Evolutionary conservation across 805 yeast species (phyloP).

Genomic region (Yarrowia osloensis): DNA sequence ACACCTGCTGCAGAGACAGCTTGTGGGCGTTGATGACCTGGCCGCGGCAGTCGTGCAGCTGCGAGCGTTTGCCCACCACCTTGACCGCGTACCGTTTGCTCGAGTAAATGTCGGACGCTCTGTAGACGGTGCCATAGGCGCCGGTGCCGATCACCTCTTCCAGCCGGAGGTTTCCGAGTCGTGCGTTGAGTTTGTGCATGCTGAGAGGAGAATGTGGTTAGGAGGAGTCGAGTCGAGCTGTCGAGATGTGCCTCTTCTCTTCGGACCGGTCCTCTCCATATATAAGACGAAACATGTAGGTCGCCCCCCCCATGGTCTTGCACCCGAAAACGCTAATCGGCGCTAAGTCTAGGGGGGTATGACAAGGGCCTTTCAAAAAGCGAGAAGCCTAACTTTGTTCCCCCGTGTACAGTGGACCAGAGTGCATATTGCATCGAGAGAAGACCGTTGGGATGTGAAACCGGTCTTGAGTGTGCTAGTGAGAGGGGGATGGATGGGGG

Average conservation of each 20-base stretch:
- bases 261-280: background rate
- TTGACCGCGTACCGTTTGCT: constrained; percentile 64
- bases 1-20: constrained; percentile 41
- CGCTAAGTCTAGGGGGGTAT: constrained; percentile 16
- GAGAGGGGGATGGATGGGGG: too few relatives aligned
- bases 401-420: background rate
- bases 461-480: too few relatives aligned
- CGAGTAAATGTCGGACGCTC: constrained; percentile 57
- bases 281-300: background rate
- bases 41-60: constrained; percentile 33
- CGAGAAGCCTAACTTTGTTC: background rate
- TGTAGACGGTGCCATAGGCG: constrained; percentile 79
- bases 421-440: background rate
- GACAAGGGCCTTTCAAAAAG: background rate
- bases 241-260: too few relatives aligned
- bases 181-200: constrained; percentile 27
- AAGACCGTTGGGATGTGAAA: constrained; percentile 5
- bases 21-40: constrained; percentile 21
- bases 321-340: background rate
- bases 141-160: constrained; percentile 67
- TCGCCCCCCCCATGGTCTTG: constrained; percentile 7
- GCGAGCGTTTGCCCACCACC: constrained; percentile 43
- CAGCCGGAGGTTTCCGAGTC: constrained; percentile 26
- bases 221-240: too few relatives aligned
- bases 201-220: background rate